Evolutionary conservation across 2,329 filamentous ascomycete genomes (phyloP).

Genomic region (Penicillium sp.): DNA sequence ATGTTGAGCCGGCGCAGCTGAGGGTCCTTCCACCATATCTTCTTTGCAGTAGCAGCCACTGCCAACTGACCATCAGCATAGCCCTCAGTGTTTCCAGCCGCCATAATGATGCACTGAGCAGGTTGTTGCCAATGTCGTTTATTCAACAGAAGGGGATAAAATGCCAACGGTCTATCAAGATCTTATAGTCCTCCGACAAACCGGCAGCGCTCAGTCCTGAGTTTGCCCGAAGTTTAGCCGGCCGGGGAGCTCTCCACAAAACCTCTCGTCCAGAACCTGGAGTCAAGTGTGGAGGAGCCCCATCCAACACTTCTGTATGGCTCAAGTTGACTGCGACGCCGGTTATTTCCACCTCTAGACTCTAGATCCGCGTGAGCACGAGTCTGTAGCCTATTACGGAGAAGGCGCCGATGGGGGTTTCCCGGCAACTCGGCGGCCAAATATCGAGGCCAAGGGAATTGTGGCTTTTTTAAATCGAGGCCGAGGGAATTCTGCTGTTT

Average conservation of each 20-base stretch:
- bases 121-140: neutral
- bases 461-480: neutral
- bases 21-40: constrained; percentile 4
- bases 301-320: neutral
- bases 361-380: neutral
- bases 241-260: neutral
- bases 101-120: constrained; percentile 26
- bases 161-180: neutral
- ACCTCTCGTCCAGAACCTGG: neutral
- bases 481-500: no score
- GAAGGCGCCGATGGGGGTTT: neutral
- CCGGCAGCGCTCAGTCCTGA: neutral
- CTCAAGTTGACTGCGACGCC: neutral
- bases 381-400: neutral
- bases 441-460: neutral
- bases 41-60: neutral
- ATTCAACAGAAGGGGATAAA: neutral
- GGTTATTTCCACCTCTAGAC: neutral
- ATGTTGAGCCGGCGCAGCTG: constrained; percentile 7
- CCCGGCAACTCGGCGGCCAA: neutral
- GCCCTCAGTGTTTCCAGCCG: neutral
- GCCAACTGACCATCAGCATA: neutral
- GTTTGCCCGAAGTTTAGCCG: neutral
- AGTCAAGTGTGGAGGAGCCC: neutral
- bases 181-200: neutral